phyloP scores from a whole-genome alignment of 495 filamentous ascomycete species.

The Tuber brumale region DNA sequence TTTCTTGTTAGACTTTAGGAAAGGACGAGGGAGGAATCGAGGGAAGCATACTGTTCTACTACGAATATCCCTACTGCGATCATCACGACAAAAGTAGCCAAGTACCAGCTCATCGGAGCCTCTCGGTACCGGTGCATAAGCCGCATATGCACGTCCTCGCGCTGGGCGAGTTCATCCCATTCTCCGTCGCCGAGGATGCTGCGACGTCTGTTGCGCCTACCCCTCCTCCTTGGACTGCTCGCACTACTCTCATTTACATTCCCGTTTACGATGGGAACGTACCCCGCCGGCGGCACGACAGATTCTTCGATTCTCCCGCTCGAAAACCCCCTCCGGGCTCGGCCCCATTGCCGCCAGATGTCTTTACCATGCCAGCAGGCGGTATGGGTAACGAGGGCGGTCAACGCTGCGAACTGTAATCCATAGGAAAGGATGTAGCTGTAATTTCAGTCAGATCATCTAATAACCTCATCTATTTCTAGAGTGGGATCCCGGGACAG shows the following conservation, averaged over 20 bases:
- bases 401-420: conserved; percentile 71
- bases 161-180: conserved; percentile 53
- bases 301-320: neutral
- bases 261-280: conserved; percentile 11
- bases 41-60: conserved; percentile 56
- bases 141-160: conserved; percentile 71
- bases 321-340: conserved; percentile 14
- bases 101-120: conserved; percentile 72
- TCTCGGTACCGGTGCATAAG: conserved; percentile 69
- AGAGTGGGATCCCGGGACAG: neutral
- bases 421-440: conserved; percentile 68
- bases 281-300: conserved; percentile 1
- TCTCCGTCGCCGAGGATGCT: conserved; percentile 39
- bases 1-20: conserved; percentile 37
- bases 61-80: conserved; percentile 70
- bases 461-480: conserved; percentile 25
- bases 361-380: conserved; percentile 68
- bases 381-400: conserved; percentile 64
- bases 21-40: neutral
- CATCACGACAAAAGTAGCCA: conserved; percentile 62
- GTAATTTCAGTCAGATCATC: conserved; percentile 11
- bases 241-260: conserved; percentile 39
- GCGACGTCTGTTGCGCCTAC: conserved; percentile 39
- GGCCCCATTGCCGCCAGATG: conserved; percentile 61
- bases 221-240: conserved; percentile 45